Evolutionary conservation across 139 green algal species (phyloP).

Genomic region (Chlamydomonas eustigma): DNA sequence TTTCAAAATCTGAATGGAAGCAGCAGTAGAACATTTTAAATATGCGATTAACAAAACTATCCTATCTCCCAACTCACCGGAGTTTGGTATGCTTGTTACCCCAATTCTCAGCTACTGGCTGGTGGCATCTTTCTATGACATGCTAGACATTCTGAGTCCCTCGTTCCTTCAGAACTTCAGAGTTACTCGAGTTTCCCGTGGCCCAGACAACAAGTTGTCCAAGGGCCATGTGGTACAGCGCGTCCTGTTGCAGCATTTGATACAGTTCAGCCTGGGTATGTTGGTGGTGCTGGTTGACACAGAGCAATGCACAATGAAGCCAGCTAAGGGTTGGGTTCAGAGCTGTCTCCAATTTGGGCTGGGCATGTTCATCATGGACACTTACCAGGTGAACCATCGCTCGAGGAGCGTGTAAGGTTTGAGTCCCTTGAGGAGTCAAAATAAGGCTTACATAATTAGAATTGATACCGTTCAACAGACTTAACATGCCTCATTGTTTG

Average conservation of each 20-base stretch:
- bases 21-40: background rate
- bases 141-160: constrained; percentile 44
- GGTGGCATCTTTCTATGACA: constrained; percentile 45
- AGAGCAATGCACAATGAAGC: constrained; percentile 25
- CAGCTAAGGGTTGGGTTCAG: background rate
- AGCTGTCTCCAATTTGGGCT: constrained; percentile 38
- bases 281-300: constrained; percentile 34
- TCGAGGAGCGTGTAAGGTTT: too few relatives aligned
- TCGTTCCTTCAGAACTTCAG: constrained; percentile 16
- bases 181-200: constrained; percentile 9
- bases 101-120: constrained; percentile 55
- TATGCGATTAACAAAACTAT: background rate
- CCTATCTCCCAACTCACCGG: background rate
- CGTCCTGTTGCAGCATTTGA: constrained; percentile 60
- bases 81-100: constrained; percentile 37
- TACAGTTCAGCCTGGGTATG: constrained; percentile 40
- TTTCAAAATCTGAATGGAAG: too few relatives aligned
- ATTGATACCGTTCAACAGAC: too few relatives aligned
- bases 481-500: too few relatives aligned
- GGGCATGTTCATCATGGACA: constrained; percentile 65
- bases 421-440: too few relatives aligned
- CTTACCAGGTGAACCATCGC: constrained; percentile 33
- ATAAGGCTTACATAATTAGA: too few relatives aligned
- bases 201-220: constrained; percentile 18
- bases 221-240: constrained; percentile 42